Base-by-base conservation (phyloP, 345 rosid species). In the Aquilaria malaccensis region DNA sequence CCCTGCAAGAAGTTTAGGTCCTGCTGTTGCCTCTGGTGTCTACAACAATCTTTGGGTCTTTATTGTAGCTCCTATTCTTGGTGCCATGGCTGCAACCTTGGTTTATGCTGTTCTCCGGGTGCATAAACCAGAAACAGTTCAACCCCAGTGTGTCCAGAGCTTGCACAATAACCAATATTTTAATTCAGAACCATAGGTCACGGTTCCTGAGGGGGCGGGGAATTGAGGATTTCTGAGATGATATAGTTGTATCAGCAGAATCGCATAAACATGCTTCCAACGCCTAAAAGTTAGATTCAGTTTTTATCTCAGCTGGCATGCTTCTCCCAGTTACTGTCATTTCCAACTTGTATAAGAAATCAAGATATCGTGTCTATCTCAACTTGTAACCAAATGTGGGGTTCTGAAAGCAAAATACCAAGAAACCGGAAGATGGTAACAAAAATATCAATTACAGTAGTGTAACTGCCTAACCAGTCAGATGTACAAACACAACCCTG, bases 1-100 rank as follows among this genome's bases (percentile, higher is more conserved):
- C 59, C 86, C 84, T 3, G 84, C 72, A 1, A 77, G 86, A 63
- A 84, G 84, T 57, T 11, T 84, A 60, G 86, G 84, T 48, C 86
- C 80, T 13, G 81, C 84, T 0, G 64, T 79, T 33, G 85, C 63
- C 45, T 51, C 74, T 0, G 78, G 82, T 13, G 68, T 64, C 48
- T 73, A 79, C 62, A 71, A 77, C 65, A 77, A 77, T 58, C 72
- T 77, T 3, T 73, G 84, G 84, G 78, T 81, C 14, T 81, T 11
- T 50, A 58, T 79, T 10, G 58, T 67, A 46, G 62, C 86, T 37
- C 89, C 84, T 2, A 65, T 71, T 9, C 52, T 74, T 1, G 86
- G 81, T 58, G 86, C 82, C 11, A 4, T 70, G 63, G 70, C 70
- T 11, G 81, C 76, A 54, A 52, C 67, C 3, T n/a, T 71, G 50